Evolutionary conservation across 352 stramenopile species (phyloP).

Genomic region (Globisporangium canariense): DNA sequence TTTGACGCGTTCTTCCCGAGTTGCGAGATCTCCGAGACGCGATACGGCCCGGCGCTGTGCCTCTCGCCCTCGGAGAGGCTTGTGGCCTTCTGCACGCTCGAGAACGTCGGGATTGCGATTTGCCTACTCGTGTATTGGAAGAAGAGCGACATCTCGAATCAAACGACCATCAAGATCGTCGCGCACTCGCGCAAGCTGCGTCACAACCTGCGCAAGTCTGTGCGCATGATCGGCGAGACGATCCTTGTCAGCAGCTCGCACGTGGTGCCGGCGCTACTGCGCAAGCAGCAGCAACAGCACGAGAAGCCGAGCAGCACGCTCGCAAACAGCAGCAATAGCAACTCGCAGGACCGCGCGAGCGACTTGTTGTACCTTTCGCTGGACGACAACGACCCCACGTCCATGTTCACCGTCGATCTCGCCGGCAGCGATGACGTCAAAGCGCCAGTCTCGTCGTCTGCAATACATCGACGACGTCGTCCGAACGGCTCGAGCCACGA

Average conservation of each 20-base stretch:
- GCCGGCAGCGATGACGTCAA: background rate
- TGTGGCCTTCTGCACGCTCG: constrained; percentile 36
- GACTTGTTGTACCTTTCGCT: background rate
- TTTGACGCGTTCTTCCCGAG: constrained; percentile 46
- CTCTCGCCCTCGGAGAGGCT: constrained; percentile 25
- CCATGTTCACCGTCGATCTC: constrained; percentile 37
- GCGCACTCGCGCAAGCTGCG: constrained; percentile 48
- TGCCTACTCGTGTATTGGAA: constrained; percentile 50
- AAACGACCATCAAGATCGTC: constrained; percentile 53
- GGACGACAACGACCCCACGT: constrained; percentile 18
- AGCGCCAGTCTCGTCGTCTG: background rate
- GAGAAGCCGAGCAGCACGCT: background rate
- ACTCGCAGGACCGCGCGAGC: background rate
- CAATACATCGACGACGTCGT: background rate
- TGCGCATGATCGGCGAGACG: constrained; percentile 56
- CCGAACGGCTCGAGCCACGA: constrained; percentile 3
- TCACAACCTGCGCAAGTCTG: constrained; percentile 52
- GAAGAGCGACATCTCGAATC: constrained; percentile 49
- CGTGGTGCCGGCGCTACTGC: background rate
- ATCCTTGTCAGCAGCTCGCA: constrained; percentile 31
- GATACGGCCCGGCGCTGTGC: constrained; percentile 39
- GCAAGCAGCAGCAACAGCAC: constrained; percentile 2
- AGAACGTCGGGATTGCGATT: constrained; percentile 51
- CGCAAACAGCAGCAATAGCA: background rate
- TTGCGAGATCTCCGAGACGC: constrained; percentile 31